A percentile compares a stretch with the other conserved stretches of the same genome.
These are phyloP conservation scores for Albatrellus ellisii DNA, from an alignment of 768 basidiomycete genomes.

Conservation along the genomic window DNA sequence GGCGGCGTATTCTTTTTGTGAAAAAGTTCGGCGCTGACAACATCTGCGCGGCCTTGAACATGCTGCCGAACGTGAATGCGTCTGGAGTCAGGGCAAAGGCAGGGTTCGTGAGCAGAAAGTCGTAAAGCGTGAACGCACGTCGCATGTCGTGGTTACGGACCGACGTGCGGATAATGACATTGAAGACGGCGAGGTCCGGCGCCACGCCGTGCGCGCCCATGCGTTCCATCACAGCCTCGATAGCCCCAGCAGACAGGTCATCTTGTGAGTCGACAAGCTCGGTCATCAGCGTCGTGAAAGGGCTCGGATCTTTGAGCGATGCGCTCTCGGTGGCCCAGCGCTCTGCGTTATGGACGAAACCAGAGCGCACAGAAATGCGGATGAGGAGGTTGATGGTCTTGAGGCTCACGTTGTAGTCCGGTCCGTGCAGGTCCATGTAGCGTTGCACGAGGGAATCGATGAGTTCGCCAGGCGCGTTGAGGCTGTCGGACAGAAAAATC, in stretches of 20 bases:
- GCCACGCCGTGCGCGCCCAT: conserved; percentile 26
- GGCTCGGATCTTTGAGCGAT: conserved; percentile 16
- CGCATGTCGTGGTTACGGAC: conserved; percentile 19
- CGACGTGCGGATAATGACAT: conserved; percentile 32
- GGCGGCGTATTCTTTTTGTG: too few species aligned
- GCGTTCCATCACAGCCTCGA: conserved; percentile 24
- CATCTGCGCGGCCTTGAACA: conserved; percentile 12
- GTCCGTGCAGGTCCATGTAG: conserved; percentile 5
- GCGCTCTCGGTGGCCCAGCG: conserved; percentile 16
- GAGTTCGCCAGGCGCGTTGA: conserved; percentile 6
- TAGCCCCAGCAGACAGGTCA: conserved; percentile 15
- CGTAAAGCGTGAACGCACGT: conserved; percentile 32
- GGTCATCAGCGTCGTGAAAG: conserved; percentile 28
- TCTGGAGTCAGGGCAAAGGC: conserved; percentile 22
- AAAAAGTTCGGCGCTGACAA: too few species aligned
- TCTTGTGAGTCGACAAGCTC: conserved; percentile 22
- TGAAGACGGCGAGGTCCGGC: conserved; percentile 31
- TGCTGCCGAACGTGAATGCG: conserved; percentile 9
- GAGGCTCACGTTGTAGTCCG: conserved; percentile 5
- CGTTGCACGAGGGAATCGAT: conserved; percentile 10
- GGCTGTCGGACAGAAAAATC: conserved; percentile 12
- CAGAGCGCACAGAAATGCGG: conserved; percentile 21
- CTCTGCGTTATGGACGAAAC: conserved; percentile 20
- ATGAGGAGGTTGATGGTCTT: conserved; percentile 13
- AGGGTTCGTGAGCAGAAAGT: conserved; percentile 23